Evolutionary conservation across 2,329 filamentous ascomycete genomes (phyloP).

Genomic region (Cladosporium sphaerospermum): DNA sequence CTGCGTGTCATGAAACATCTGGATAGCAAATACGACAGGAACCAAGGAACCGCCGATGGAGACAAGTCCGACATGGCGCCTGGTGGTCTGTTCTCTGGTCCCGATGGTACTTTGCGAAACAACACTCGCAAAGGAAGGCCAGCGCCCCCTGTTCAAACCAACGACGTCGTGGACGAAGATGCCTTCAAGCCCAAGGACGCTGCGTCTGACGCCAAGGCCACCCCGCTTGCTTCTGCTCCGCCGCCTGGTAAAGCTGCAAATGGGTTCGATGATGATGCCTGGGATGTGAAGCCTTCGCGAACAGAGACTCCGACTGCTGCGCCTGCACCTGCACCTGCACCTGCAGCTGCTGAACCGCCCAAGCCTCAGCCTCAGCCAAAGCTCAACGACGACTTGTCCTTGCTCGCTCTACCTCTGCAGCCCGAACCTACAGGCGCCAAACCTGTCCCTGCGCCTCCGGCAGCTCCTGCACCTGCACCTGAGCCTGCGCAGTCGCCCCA

Average conservation of each 20-base stretch:
- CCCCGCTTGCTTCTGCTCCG: slow-evolving; percentile 45
- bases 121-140: slow-evolving; percentile 91
- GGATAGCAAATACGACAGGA: slow-evolving; percentile 71
- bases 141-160: slow-evolving; percentile 76
- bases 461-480: slow-evolving; percentile 30
- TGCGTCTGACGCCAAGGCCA: slow-evolving; percentile 41
- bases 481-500: slow-evolving; percentile 34
- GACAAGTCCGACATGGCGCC: slow-evolving; percentile 21
- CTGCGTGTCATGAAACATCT: slow-evolving; percentile 88
- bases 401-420: slow-evolving; percentile 60
- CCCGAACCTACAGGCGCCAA: slow-evolving; percentile 46
- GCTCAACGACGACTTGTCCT: slow-evolving; percentile 64
- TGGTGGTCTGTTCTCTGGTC: slow-evolving; percentile 81
- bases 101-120: slow-evolving; percentile 83
- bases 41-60: slow-evolving; percentile 47
- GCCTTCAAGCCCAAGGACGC: slow-evolving; percentile 61
- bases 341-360: slow-evolving; percentile 34
- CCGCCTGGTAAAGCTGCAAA: slow-evolving; percentile 41
- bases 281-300: slow-evolving; percentile 84
- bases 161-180: slow-evolving; percentile 80
- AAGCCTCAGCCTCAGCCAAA: slow-evolving; percentile 39
- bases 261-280: slow-evolving; percentile 94
- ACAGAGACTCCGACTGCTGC: slow-evolving; percentile 38
- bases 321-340: slow-evolving; percentile 32
- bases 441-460: slow-evolving; percentile 31